Evolutionary conservation across 2,329 filamentous ascomycete genomes (phyloP).

Genomic region (Fusarium scirpi): DNA sequence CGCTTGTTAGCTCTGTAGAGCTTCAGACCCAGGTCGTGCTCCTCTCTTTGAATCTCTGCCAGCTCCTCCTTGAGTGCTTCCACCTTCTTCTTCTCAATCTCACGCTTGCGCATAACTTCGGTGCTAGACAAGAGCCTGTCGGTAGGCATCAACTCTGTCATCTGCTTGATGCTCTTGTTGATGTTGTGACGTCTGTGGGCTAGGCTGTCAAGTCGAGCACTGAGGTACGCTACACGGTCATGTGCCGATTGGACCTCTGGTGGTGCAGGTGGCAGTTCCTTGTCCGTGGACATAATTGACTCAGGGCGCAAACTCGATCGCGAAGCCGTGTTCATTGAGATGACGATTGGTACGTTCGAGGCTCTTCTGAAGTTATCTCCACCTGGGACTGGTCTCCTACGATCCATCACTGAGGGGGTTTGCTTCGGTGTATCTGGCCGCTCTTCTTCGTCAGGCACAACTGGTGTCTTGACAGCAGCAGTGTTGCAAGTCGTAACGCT

Average conservation of each 20-base stretch:
- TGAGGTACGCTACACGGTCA: constrained; percentile 75
- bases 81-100: constrained; percentile 73
- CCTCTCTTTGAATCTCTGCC: constrained; percentile 78
- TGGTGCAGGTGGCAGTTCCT: constrained; percentile 71
- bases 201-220: constrained; percentile 74
- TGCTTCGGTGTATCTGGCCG: constrained; percentile 40
- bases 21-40: constrained; percentile 82
- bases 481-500: constrained; percentile 73
- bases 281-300: constrained; percentile 60
- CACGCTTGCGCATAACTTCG: constrained; percentile 69
- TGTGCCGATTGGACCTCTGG: constrained; percentile 67
- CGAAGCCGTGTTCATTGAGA: constrained; percentile 47
- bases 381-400: constrained; percentile 49
- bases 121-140: constrained; percentile 76
- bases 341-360: constrained; percentile 45
- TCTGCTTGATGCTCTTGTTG: constrained; percentile 77
- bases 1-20: constrained; percentile 81
- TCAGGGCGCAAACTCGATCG: constrained; percentile 41
- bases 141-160: constrained; percentile 81
- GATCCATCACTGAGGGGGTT: constrained; percentile 48
- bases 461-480: constrained; percentile 52
- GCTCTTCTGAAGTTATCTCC: constrained; percentile 37
- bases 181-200: constrained; percentile 77
- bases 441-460: constrained; percentile 42
- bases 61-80: constrained; percentile 74